These are phyloP conservation scores for Rhamnella rubrinervis DNA, from an alignment of 331 rosid genomes.

Conservation along the genomic window DNA sequence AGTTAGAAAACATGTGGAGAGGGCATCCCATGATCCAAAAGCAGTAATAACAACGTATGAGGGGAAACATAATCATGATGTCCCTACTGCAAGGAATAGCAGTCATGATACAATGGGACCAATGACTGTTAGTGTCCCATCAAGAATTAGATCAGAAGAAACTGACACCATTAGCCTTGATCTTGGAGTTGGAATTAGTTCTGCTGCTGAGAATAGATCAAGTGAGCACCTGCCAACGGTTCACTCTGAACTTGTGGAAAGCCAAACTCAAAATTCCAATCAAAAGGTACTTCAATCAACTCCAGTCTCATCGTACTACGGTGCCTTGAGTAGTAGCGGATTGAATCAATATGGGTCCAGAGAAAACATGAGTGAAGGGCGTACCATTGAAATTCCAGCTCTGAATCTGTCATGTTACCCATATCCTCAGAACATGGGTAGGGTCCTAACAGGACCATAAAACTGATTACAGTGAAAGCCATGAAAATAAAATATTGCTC, in stretches of 20 bases:
- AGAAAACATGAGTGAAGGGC: slow-evolving; percentile 56
- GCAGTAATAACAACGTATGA: slow-evolving; percentile 97
- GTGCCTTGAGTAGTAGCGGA: slow-evolving; percentile 54
- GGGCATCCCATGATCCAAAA: slow-evolving; percentile 97
- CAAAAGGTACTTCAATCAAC: slow-evolving; percentile 53
- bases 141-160: slow-evolving; percentile 67
- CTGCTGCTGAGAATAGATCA: slow-evolving; percentile 54
- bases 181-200: slow-evolving; percentile 86
- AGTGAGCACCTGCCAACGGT: slow-evolving; percentile 45
- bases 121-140: slow-evolving; percentile 28
- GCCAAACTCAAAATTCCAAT: slow-evolving; percentile 57
- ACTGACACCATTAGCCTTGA: slow-evolving; percentile 82
- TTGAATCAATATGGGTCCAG: slow-evolving; percentile 62
- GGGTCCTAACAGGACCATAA: slow-evolving; percentile 82
- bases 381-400: slow-evolving; percentile 38
- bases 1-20: slow-evolving; percentile 93
- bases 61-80: slow-evolving; percentile 94
- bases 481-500: slow-evolving; percentile 35
- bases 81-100: slow-evolving; percentile 74
- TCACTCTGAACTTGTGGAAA: slow-evolving; percentile 42
- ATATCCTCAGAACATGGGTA: slow-evolving; percentile 75
- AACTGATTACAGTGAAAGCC: slow-evolving; percentile 22
- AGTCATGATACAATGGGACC: slow-evolving; percentile 79
- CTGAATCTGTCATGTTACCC: slow-evolving; percentile 69
- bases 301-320: slow-evolving; percentile 47